These are phyloP conservation scores for Psilocybe cubensis DNA, from an alignment of 768 basidiomycete genomes.

Conservation along the genomic window DNA sequence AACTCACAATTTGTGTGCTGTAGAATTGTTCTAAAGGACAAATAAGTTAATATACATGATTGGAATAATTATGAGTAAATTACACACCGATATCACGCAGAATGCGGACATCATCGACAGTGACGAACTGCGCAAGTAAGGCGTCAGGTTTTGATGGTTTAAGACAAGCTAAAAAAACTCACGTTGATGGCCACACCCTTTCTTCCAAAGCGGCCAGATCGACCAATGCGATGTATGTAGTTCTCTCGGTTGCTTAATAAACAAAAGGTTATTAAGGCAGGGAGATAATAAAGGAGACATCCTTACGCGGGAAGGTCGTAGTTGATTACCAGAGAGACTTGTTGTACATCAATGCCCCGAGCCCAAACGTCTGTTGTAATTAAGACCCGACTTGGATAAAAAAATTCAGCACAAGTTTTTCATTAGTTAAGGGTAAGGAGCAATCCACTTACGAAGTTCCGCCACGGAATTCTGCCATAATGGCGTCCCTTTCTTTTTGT, in stretches of 20 bases:
- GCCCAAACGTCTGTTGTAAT: conserved; percentile 98
- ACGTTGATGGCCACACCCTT: conserved; percentile 99
- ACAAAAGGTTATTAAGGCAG: conserved; percentile 5
- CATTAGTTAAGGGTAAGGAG: background rate
- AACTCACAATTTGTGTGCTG: conserved; percentile 85
- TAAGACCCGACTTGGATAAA: conserved; percentile 74
- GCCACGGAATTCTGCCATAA: conserved; percentile 95
- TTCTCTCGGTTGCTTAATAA: conserved; percentile 88
- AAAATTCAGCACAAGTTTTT: conserved; percentile 17
- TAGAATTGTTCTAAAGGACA: conserved; percentile 84
- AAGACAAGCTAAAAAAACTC: conserved; percentile 29
- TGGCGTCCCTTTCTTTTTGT: conserved; percentile 93
- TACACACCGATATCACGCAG: conserved; percentile 92
- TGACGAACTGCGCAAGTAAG: conserved; percentile 70
- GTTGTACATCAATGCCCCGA: conserved; percentile 97
- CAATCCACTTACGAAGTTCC: conserved; percentile 76
- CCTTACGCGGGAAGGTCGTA: conserved; percentile 92
- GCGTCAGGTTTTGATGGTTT: conserved; percentile 14
- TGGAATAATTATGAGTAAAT: background rate
- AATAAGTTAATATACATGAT: conserved; percentile 9
- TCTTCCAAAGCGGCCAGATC: conserved; percentile 97
- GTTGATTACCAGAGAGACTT: conserved; percentile 96
- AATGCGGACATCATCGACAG: conserved; percentile 94
- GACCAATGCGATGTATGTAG: conserved; percentile 99
- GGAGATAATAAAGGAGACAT: conserved; percentile 10